Evolutionary conservation across 106 monocot species (phyloP), one percentile per base, ranked within the genome.

Genomic region (Ottelia alismoides): DNA sequence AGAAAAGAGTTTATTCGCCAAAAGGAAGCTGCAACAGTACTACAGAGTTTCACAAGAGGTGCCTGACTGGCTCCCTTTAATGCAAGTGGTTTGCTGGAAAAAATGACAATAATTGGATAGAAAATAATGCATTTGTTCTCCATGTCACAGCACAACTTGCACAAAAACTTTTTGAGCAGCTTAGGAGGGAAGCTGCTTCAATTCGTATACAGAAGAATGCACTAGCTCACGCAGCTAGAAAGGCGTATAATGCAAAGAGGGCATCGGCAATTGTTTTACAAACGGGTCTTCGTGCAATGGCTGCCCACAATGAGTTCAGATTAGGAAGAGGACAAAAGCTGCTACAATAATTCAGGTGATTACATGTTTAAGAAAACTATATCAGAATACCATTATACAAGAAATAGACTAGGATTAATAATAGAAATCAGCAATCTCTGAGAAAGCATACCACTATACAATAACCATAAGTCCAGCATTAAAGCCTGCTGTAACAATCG

Each of bases 11-110:
- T 82, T 52, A 59, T 89, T 47, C 58, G 35, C 4, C 63, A 79
- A 59, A 32, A 65, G 20, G 74, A 70, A 61, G 84, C 82, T 25
- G 47, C 78, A 40, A 67, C 89, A 52, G 51, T 76, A 27, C 46
- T 82, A 16, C 96, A 96, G 63, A 89, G 76, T 27, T 65, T 78
- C 16, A 82, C 78, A 82, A 74, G 88, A 82, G 88, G 96, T 96
- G 31, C 25, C 27, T 68, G 25, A 16, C 19, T 49, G 6, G 49
- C 9, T 61, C 12, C 10, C 46, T 20, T 29, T 26, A 4, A 30
- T 63, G 22, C 40, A 16, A 31, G 12, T 9, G 19, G 10, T 30
- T 32, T 25, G 25, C 18, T 18, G 1, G 30, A 52, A 19, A 21
- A 20, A 28, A n/a, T n/a, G n/a, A n/a, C n/a, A n/a, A n/a, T n/a